Evolutionary conservation across 345 rosid genomes (phyloP).

Genomic region (Aquilaria malaccensis): DNA sequence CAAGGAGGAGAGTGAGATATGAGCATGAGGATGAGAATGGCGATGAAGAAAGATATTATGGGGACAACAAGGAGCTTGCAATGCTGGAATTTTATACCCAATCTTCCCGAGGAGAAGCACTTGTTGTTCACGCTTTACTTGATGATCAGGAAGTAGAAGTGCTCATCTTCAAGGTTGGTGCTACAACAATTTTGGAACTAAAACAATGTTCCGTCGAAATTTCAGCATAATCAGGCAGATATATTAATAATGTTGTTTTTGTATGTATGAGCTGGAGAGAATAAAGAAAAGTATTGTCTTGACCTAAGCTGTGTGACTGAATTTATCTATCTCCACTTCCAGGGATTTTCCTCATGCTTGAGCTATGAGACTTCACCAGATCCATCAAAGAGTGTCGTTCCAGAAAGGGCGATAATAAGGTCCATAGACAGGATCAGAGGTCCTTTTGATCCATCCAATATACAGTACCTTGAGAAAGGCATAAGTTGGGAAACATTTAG

Average conservation of each 20-base stretch:
- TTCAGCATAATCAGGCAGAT: too few relatives aligned
- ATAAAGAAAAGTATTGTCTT: background rate
- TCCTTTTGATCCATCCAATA: slow-evolving; percentile 71
- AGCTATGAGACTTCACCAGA: slow-evolving; percentile 65
- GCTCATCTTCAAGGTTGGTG: slow-evolving; percentile 57
- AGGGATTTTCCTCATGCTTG: slow-evolving; percentile 81
- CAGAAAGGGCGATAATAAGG: slow-evolving; percentile 58
- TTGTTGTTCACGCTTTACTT: slow-evolving; percentile 59
- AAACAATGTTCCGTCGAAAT: too few relatives aligned
- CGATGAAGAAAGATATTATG: slow-evolving; percentile 27
- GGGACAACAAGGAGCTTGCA: slow-evolving; percentile 58
- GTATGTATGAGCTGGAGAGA: background rate
- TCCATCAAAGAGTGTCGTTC: slow-evolving; percentile 74
- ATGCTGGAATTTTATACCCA: slow-evolving; percentile 57
- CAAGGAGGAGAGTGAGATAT: slow-evolving; percentile 43
- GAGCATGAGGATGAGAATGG: slow-evolving; percentile 21
- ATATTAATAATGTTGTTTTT: too few relatives aligned
- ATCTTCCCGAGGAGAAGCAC: slow-evolving; percentile 57
- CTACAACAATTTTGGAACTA: background rate
- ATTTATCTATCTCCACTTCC: background rate
- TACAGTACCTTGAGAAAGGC: slow-evolving; percentile 52
- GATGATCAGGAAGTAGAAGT: slow-evolving; percentile 56
- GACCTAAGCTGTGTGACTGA: background rate
- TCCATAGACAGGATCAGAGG: slow-evolving; percentile 62
- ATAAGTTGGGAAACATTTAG: slow-evolving; percentile 44